Conservation (phyloP, 2,329 filamentous ascomycete species). For the Aspergillus unguis region DNA sequence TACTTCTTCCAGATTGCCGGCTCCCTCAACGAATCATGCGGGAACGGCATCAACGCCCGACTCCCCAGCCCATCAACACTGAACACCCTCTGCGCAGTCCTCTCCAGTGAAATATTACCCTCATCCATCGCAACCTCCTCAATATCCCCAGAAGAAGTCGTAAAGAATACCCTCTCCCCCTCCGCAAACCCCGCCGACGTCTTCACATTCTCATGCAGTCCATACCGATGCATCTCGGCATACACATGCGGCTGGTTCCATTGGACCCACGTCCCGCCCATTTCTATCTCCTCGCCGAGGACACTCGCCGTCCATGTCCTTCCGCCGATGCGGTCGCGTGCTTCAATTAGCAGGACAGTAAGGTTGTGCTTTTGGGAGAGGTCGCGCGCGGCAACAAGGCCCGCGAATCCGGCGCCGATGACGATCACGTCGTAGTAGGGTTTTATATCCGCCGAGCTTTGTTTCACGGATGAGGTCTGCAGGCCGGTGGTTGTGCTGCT, state of each 20-base stretch:
- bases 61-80: constrained; percentile 29
- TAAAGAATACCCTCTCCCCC: constrained; percentile 13
- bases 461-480: constrained; percentile 7
- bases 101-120: background rate
- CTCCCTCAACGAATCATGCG: constrained; percentile 30
- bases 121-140: background rate
- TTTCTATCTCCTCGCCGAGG: constrained; percentile 37
- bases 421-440: constrained; percentile 30
- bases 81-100: constrained; percentile 28
- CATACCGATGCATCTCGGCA: constrained; percentile 28
- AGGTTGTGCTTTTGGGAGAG: constrained; percentile 8
- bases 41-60: constrained; percentile 35
- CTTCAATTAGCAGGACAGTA: constrained; percentile 36
- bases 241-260: constrained; percentile 33
- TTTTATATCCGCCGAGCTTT: background rate
- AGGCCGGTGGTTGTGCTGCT: constrained; percentile 9
- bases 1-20: constrained; percentile 28
- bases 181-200: constrained; percentile 15
- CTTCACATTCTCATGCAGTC: constrained; percentile 16
- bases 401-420: constrained; percentile 34
- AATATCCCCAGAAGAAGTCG: background rate
- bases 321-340: constrained; percentile 43
- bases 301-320: constrained; percentile 40
- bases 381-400: constrained; percentile 32
- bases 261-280: constrained; percentile 45